Base-by-base conservation (phyloP, 2,329 filamentous ascomycete species). In the Nothopassalora personata region DNA sequence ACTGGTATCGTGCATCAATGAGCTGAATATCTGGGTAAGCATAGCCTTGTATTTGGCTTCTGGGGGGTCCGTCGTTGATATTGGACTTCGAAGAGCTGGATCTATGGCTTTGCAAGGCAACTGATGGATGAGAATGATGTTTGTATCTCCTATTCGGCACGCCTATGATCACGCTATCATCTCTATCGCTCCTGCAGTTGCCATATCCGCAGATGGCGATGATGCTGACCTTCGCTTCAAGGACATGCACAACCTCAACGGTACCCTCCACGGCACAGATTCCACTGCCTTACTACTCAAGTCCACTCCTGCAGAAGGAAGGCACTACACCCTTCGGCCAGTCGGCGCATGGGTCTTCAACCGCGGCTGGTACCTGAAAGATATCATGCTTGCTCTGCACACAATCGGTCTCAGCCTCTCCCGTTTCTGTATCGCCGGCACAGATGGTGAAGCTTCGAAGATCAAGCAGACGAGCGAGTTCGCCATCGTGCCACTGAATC, bases 171-270 rank as follows among this genome's bases (percentile, higher is more conserved):
- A 23, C 3, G 23, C 23, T 23, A 23, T 23, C 23, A 23, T 23
- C 23, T 31, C 47, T 28, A 50, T 30, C 36, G 31, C 27, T 27
- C 9, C 28, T 51, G 11, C 8, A n/a, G 5, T 31, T 47, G 15
- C 43, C 19, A 23, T 46, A 3, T 18, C 7, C 19, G 10, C 47
- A 4, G n/a, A 9, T 48, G 6, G 47, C 1, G 10, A 28, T 28
- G 10, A 47, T 30, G 50, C 28, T 59, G 15, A 53, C 34, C 13
- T n/a, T 43, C 4, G 19, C 8, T 19, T 8, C 4, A 30, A 64
- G 62, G 64, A 68, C 48, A 60, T 68, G 54, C 67, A 67, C 46
- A 67, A 60, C 54, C 64, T 67, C 23, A 65, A 67, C 45, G 62
- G 59, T 27, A 67, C 65, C 1, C 55, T 68, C 9, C 60, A 64